Percentiles rank a stretch among this genome's conserved stretches.
Conservation (phyloP, 2,329 filamentous ascomycete species). For the Pezicula rhizophila region DNA sequence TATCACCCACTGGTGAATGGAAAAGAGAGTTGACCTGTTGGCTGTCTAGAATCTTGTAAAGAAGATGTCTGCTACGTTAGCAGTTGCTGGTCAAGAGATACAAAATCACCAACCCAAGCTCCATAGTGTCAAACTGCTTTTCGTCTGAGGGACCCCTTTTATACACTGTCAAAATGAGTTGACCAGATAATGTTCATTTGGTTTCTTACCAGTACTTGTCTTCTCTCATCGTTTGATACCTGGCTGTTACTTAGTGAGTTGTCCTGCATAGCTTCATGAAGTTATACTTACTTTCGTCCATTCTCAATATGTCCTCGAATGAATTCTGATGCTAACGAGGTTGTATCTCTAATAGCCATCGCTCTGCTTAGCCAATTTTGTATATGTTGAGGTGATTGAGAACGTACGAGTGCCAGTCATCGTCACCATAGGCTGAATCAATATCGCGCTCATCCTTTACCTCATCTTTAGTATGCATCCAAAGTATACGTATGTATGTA, state of each 20-base stretch:
- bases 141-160: conserved; percentile 13
- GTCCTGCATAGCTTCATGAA: not conserved
- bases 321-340: conserved; percentile 20
- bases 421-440: conserved; percentile 1
- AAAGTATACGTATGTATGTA: no score
- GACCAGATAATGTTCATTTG: not conserved
- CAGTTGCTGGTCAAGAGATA: not conserved
- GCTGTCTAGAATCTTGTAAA: conserved; percentile 14
- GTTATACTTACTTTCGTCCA: conserved; percentile 18
- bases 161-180: conserved; percentile 1
- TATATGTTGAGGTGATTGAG: no score
- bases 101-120: conserved; percentile 9
- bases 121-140: conserved; percentile 22
- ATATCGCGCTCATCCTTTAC: not conserved
- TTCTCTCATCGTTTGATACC: not conserved
- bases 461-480: no score
- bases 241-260: not conserved
- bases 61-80: conserved; percentile 7
- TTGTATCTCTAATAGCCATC: conserved; percentile 17
- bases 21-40: conserved; percentile 14
- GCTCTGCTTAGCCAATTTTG: no score
- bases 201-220: not conserved
- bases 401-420: conserved; percentile 2
- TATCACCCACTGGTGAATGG: conserved; percentile 10
- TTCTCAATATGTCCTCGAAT: conserved; percentile 21